A percentile compares a stretch with the other conserved stretches of the same genome.
These are phyloP conservation scores for Pseudogymnoascus pannorum DNA, from an alignment of 2,329 filamentous ascomycete species.

Conservation along the genomic window DNA sequence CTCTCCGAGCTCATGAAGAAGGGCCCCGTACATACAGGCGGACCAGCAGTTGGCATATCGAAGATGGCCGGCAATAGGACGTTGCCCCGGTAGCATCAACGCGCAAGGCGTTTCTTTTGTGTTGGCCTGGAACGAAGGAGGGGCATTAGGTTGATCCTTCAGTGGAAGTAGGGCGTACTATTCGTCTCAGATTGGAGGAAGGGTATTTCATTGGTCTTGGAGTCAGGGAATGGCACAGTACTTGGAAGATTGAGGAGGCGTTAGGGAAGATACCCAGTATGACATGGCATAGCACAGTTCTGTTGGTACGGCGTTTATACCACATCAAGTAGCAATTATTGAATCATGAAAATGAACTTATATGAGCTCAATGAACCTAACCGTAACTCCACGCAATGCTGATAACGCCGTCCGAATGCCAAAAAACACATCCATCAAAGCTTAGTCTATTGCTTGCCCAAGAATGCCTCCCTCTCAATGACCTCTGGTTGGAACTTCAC, in stretches of 20 bases:
- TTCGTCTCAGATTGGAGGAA: background rate
- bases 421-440: background rate
- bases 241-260: background rate
- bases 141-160: background rate
- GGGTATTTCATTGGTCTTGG: background rate
- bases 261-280: background rate
- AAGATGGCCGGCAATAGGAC: constrained; percentile 7
- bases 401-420: constrained; percentile 14
- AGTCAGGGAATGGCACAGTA: background rate
- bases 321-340: background rate
- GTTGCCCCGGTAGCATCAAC: constrained; percentile 7
- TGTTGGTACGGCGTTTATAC: background rate
- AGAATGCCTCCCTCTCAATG: constrained; percentile 78
- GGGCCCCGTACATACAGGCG: constrained; percentile 37
- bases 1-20: constrained; percentile 62
- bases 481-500: constrained; percentile 90
- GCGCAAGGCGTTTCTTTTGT: background rate
- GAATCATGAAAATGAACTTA: constrained; percentile 6
- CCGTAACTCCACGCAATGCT: constrained; percentile 23
- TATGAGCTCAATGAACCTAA: constrained; percentile 4
- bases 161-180: background rate
- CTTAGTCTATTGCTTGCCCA: constrained; percentile 30
- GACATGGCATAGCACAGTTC: background rate
- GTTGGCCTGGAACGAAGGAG: background rate
- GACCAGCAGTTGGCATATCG: background rate